Evolutionary conservation across 2,329 filamentous ascomycete species (phyloP).

Genomic region (Ambrosiella cleistominuta): DNA sequence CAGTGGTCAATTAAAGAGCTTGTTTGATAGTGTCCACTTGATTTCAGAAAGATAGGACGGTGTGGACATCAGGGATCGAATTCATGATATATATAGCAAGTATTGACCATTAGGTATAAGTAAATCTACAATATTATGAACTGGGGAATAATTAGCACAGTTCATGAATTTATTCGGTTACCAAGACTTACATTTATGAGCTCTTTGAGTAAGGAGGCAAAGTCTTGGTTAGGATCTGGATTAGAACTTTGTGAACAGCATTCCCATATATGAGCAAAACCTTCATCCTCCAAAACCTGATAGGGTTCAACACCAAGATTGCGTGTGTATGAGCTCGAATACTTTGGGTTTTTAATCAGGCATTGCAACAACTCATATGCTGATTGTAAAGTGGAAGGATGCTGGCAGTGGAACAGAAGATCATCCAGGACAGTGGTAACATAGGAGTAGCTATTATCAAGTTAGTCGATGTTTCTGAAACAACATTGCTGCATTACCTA

Average conservation of each 20-base stretch:
- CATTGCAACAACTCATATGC: constrained; percentile 43
- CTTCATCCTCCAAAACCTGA: constrained; percentile 40
- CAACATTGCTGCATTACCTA: constrained; percentile 22
- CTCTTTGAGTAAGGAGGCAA: constrained; percentile 38
- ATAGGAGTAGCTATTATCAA: constrained; percentile 31
- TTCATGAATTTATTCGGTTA: not conserved
- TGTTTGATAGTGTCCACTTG: too few relatives aligned
- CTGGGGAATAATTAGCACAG: constrained; percentile 13
- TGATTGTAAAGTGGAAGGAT: constrained; percentile 38
- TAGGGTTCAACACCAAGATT: constrained; percentile 30
- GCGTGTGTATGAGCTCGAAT: constrained; percentile 32
- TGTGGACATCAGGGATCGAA: too few relatives aligned
- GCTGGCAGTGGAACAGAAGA: constrained; percentile 45
- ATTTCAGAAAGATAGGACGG: too few relatives aligned
- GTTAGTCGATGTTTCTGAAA: not conserved
- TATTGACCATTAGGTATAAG: too few relatives aligned
- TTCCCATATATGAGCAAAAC: constrained; percentile 46
- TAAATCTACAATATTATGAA: too few relatives aligned
- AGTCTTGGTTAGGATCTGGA: constrained; percentile 29
- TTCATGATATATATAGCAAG: too few relatives aligned
- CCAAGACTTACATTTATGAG: constrained; percentile 31
- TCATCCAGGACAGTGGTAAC: constrained; percentile 43
- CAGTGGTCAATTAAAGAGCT: too few relatives aligned
- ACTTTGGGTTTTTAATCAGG: constrained; percentile 33
- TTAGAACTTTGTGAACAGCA: constrained; percentile 33